Conservation (phyloP, 495 filamentous ascomycete species). For the Hypoxylon rickii region DNA sequence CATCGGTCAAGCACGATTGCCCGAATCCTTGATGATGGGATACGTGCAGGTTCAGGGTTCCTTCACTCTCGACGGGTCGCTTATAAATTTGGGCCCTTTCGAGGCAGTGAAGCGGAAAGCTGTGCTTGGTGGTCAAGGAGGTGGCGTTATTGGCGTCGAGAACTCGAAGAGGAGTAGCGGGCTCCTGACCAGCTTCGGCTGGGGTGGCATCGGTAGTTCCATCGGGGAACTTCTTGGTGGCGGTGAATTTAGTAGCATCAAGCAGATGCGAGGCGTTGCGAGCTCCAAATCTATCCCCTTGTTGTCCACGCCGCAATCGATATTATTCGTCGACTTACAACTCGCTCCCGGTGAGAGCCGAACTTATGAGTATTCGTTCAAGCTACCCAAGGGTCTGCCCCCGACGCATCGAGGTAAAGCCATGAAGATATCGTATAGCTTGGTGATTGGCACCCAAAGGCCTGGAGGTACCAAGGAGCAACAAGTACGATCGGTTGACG, state of each 20-base stretch:
- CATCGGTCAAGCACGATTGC: conserved; percentile 50
- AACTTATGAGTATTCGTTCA: conserved; percentile 83
- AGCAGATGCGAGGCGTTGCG: conserved; percentile 86
- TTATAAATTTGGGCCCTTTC: conserved; percentile 87
- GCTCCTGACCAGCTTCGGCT: conserved; percentile 81
- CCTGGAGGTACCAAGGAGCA: conserved; percentile 75
- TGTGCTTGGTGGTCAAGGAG: conserved; percentile 83
- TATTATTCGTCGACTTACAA: conserved; percentile 91
- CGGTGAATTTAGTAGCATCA: conserved; percentile 86
- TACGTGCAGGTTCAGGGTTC: conserved; percentile 94
- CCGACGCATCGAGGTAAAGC: conserved; percentile 90
- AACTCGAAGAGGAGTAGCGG: conserved; percentile 76
- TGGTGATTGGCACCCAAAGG: conserved; percentile 90
- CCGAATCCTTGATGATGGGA: conserved; percentile 92
- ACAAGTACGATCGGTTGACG: conserved; percentile 86
- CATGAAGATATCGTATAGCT: conserved; percentile 89
- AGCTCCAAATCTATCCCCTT: conserved; percentile 82
- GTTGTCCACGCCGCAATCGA: conserved; percentile 92
- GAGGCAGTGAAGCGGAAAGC: conserved; percentile 96
- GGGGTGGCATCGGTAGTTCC: conserved; percentile 86
- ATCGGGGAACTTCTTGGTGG: conserved; percentile 83
- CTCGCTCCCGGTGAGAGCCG: conserved; percentile 88
- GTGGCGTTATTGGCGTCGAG: conserved; percentile 80
- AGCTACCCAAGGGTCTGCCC: conserved; percentile 81
- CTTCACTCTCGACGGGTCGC: conserved; percentile 87